Conservation (phyloP, 768 basidiomycete species). For the Astraeus odoratus region DNA sequence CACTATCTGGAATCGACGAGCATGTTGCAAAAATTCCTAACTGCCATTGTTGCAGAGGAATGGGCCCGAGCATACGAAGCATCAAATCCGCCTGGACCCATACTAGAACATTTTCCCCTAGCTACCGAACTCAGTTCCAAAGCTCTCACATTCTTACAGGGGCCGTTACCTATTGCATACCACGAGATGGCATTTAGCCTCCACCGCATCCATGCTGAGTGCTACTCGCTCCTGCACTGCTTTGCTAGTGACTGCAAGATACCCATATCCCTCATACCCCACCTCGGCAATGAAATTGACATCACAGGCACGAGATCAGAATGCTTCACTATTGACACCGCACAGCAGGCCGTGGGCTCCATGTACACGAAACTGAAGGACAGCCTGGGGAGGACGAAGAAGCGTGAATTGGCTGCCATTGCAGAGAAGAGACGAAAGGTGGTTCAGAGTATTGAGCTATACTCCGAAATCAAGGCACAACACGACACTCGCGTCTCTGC, state of each 20-base stretch:
- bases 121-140: conserved; percentile 63
- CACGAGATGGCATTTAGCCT: conserved; percentile 87
- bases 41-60: conserved; percentile 84
- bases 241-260: conserved; percentile 88
- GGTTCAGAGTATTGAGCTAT: conserved; percentile 66
- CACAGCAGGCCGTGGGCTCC: conserved; percentile 58
- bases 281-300: conserved; percentile 71
- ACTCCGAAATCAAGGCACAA: conserved; percentile 73
- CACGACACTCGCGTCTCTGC: conserved; percentile 86
- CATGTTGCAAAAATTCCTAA: conserved; percentile 84
- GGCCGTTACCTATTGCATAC: conserved; percentile 68
- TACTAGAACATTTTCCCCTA: conserved; percentile 51
- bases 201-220: conserved; percentile 73
- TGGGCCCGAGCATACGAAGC: conserved; percentile 66
- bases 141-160: conserved; percentile 69
- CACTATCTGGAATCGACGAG: conserved; percentile 84
- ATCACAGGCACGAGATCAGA: conserved; percentile 55
- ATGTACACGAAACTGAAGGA: conserved; percentile 74
- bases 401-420: conserved; percentile 65
- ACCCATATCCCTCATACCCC: conserved; percentile 69
- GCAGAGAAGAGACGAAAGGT: conserved; percentile 70
- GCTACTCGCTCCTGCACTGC: conserved; percentile 69
- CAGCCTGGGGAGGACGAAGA: conserved; percentile 69
- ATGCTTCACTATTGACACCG: conserved; percentile 75
- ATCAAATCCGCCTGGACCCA: conserved; percentile 28